phyloP scores from a whole-genome alignment of 2,329 filamentous ascomycete genomes.

The Davidsoniella virescens region DNA sequence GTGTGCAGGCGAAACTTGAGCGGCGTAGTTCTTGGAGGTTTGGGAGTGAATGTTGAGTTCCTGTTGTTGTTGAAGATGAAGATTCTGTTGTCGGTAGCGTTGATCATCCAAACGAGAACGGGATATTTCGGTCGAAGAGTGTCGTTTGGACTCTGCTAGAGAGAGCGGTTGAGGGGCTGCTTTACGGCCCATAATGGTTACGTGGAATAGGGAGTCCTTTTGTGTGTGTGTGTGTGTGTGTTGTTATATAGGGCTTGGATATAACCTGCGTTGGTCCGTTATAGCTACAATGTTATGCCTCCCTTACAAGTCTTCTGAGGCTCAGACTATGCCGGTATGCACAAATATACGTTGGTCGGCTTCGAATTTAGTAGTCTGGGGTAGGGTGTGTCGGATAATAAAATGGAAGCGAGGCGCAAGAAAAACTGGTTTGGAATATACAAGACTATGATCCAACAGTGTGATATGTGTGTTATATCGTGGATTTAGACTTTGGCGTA shows the following conservation, averaged over 20 bases:
- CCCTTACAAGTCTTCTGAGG: no score
- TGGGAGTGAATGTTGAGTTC: not conserved
- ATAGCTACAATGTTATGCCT: no score
- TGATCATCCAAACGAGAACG: not conserved
- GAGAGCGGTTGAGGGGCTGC: conserved; percentile 41
- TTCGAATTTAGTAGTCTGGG: no score
- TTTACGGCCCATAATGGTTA: conserved; percentile 37
- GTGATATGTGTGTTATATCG: no score
- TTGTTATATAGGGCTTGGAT: not conserved
- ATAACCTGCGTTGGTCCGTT: not conserved
- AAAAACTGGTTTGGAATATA: no score
- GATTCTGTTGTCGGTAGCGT: not conserved
- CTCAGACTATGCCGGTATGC: no score
- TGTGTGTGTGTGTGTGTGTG: not conserved
- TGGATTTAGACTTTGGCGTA: no score
- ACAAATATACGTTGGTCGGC: not conserved
- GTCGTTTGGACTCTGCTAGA: conserved; percentile 25
- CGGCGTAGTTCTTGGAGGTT: not conserved
- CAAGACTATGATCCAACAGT: no score
- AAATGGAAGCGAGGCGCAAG: no score
- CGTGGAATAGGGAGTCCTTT: not conserved
- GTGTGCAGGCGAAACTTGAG: not conserved
- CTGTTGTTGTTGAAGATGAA: not conserved
- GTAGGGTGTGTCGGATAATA: no score
- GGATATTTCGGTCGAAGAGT: not conserved